These are phyloP conservation scores for Annona squamosa DNA, from an alignment of 164 flowering plant genomes.

Conservation along the genomic window DNA sequence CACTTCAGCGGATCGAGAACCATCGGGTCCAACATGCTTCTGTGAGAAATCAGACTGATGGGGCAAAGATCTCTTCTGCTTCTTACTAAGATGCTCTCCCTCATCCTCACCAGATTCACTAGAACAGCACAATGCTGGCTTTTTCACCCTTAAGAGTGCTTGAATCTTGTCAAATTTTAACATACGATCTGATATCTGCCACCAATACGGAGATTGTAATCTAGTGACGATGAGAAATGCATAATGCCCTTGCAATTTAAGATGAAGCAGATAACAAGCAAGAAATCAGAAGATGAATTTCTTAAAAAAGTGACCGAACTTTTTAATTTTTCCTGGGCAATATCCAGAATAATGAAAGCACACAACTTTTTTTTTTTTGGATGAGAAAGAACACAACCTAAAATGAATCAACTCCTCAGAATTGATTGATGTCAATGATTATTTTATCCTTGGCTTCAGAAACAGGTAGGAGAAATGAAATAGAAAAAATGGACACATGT, in stretches of 20 bases:
- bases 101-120: constrained; percentile 16
- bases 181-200: constrained; percentile 53
- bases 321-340: background rate
- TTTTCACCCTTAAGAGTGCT: constrained; percentile 22
- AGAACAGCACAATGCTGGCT: constrained; percentile 7
- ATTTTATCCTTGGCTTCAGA: too few relatives aligned
- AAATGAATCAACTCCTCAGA: too few relatives aligned
- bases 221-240: background rate
- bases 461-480: background rate
- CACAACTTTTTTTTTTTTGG: background rate
- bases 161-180: constrained; percentile 23
- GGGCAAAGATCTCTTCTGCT: constrained; percentile 28
- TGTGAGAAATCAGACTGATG: constrained; percentile 14
- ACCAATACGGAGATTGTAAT: constrained; percentile 3
- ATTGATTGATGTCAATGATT: too few relatives aligned
- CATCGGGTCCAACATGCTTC: constrained; percentile 9
- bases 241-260: background rate
- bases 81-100: constrained; percentile 26
- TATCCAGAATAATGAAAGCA: background rate
- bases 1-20: constrained; percentile 13
- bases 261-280: background rate
- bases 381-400: too few relatives aligned
- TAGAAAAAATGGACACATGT: constrained; percentile 2
- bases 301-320: background rate
- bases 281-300: background rate